A percentile compares a stretch with the other conserved stretches of the same genome.
Conservation (phyloP, 441 rosid genomes). For the Theobroma grandiflorum region DNA sequence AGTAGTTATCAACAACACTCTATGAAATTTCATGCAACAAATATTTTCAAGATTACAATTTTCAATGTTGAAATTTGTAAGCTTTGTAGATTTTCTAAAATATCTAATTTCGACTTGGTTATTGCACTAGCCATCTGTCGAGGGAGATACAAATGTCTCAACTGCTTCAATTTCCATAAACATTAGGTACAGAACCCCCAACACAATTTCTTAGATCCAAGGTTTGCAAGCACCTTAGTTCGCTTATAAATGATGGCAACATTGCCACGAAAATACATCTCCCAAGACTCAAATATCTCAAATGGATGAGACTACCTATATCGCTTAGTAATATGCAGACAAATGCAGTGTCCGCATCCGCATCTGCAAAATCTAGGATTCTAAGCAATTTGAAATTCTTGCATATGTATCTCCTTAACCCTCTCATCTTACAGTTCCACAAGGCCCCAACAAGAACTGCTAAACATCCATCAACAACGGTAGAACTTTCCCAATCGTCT, state of each 20-base stretch:
- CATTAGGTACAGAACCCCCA: background rate
- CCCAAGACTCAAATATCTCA: slow-evolving; percentile 14
- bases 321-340: background rate
- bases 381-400: background rate
- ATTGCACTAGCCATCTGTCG: rapidly evolving
- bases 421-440: too few relatives aligned
- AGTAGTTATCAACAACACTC: background rate
- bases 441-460: too few relatives aligned
- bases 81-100: background rate
- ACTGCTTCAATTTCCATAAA: background rate
- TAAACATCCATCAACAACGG: too few relatives aligned
- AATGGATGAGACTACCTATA: background rate
- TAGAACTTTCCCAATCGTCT: too few relatives aligned
- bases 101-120: background rate
- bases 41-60: background rate
- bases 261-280: background rate
- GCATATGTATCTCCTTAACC: background rate
- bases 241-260: background rate
- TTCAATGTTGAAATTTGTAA: background rate
- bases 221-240: background rate
- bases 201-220: background rate
- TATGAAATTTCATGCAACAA: background rate
- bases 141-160: slow-evolving; percentile 18
- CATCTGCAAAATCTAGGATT: background rate
- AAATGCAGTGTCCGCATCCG: background rate